Evolutionary conservation across 768 basidiomycete species (phyloP).

Genomic region (Cystobasidium onofrii): DNA sequence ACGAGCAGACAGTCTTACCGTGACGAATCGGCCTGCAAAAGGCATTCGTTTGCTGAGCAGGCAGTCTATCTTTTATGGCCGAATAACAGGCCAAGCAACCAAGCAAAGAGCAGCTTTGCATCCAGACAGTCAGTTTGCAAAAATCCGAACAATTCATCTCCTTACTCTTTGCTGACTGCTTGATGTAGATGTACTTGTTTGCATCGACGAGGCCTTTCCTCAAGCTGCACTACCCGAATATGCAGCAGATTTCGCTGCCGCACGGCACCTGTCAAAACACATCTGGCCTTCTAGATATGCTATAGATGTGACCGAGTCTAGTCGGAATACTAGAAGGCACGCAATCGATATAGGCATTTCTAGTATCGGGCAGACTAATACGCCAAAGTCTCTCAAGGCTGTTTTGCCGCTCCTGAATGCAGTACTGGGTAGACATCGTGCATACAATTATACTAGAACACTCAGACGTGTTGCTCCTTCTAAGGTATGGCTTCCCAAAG

Average conservation of each 20-base stretch:
- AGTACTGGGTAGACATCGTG: not conserved
- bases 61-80: not conserved
- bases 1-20: not conserved
- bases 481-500: no score
- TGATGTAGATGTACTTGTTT: not conserved
- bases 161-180: no score
- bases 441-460: not conserved
- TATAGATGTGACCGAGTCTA: not conserved
- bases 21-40: no score
- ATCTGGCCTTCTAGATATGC: constrained; percentile 14
- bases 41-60: not conserved
- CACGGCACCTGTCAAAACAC: constrained; percentile 25
- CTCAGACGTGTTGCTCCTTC: not conserved
- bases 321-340: not conserved
- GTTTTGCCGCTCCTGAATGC: not conserved
- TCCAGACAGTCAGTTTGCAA: not conserved
- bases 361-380: not conserved
- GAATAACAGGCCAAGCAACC: not conserved
- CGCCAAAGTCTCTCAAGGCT: not conserved
- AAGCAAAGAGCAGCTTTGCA: not conserved
- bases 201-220: not conserved
- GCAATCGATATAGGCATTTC: not conserved
- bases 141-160: not conserved
- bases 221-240: not conserved
- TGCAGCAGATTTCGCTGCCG: not conserved